Percentiles rank a stretch among this genome's conserved stretches.
Evolutionary conservation across 352 stramenopile genomes (phyloP).

Genomic region (Phytophthora megakarya): DNA sequence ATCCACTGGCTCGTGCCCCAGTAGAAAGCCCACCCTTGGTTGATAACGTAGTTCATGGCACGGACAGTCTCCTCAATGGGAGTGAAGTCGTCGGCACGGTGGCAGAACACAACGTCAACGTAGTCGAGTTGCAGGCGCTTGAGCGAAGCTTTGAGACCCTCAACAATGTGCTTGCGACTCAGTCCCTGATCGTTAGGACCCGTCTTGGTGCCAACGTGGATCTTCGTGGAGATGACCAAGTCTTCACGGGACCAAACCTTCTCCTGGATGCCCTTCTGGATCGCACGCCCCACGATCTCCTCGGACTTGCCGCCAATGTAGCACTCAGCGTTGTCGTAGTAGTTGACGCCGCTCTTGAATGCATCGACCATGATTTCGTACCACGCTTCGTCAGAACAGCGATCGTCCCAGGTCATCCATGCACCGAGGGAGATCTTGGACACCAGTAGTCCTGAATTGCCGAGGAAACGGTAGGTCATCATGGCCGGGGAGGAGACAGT

Average conservation of each 20-base stretch:
- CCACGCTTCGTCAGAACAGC: slow-evolving; percentile 19
- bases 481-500: slow-evolving; percentile 9
- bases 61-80: slow-evolving; percentile 37
- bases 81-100: slow-evolving; percentile 44
- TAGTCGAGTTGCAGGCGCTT: slow-evolving; percentile 39
- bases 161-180: slow-evolving; percentile 38
- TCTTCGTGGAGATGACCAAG: slow-evolving; percentile 57
- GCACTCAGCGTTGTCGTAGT: slow-evolving; percentile 51
- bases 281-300: slow-evolving; percentile 39
- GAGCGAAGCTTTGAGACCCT: slow-evolving; percentile 41
- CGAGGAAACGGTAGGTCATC: slow-evolving; percentile 46
- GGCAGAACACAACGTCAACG: slow-evolving; percentile 58
- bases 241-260: slow-evolving; percentile 42
- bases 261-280: slow-evolving; percentile 42
- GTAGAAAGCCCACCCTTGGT: slow-evolving; percentile 32
- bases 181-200: slow-evolving; percentile 30
- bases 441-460: slow-evolving; percentile 40
- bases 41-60: slow-evolving; percentile 30
- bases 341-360: slow-evolving; percentile 50
- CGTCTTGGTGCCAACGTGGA: slow-evolving; percentile 36
- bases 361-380: slow-evolving; percentile 43
- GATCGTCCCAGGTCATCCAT: slow-evolving; percentile 32
- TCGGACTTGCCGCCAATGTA: slow-evolving; percentile 43
- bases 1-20: slow-evolving; percentile 58
- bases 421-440: slow-evolving; percentile 43